Base-by-base conservation (phyloP, 2,329 filamentous ascomycete genomes). In the Ophiostoma ips region DNA sequence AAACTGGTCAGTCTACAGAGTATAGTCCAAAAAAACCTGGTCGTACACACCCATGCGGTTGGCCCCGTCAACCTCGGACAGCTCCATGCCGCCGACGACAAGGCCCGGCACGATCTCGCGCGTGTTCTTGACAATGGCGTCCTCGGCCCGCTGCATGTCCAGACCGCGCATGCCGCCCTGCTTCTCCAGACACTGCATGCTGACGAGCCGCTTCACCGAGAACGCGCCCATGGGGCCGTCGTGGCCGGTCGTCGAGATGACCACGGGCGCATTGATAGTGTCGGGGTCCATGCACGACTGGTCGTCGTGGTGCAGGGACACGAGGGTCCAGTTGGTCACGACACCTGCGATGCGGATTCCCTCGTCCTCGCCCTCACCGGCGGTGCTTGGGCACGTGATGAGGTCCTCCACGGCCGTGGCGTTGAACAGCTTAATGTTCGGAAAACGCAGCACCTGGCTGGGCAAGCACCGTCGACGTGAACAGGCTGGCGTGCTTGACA, bases 281-380 rank as follows among this genome's bases (percentile, higher is more conserved):
- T 92, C 94, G 58, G 88, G 88, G 66, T 95, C 89, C 88, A 95
- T 94, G 82, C 88, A 95, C 54, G 79, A 85, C 71, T 94, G 87
- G 64, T 90, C 84, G 63, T 88, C 84, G 66, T 89, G 84, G 66
- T 89, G 83, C 73, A 90, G 84, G 40, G 82, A 79, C 46, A 95
- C 88, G 24, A 95, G 76, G 1, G 88, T 95, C 88, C 88, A 95
- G 76, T 95, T 95, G 61, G 87, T 94, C 50, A 95, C 89, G 1
- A 95, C 88, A 60, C 88, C 88, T 9, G 87, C 84, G 57, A 95
- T 81, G 55, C 84, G 80, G 40, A 94, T 68, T 10, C 71, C 68
- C 2, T 36, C 21, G 19, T 68, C 67, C 18, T 71, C 69, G 36
- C 66, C 69, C 38, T 66, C 63, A 44, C n/a, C n/a, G n/a, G n/a